Evolutionary conservation across 768 basidiomycete species (phyloP), one percentile per base, ranked within the genome.

Genomic region (Hypholoma sublateritium): DNA sequence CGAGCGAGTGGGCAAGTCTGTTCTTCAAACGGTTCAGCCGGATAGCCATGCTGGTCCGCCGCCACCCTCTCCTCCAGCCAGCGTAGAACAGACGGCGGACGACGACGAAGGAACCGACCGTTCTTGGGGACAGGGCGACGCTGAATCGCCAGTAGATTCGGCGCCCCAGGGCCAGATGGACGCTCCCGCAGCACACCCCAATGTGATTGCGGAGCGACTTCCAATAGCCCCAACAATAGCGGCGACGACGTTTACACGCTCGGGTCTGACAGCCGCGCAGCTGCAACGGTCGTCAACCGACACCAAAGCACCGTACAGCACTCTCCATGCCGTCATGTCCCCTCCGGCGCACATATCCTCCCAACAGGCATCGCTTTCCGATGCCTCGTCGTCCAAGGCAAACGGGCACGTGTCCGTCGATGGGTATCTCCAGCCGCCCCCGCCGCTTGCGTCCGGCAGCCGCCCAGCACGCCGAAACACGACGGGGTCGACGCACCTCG

Each of bases 381-480:
- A 61, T 39, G 54, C 65, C 11, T 61, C 65, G 13, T 59, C 64
- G 37, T 61, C 63, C 4, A 57, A 59, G 50, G 67, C 64, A 21
- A 58, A 66, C n/a, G 57, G 59, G 3, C 58, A 71, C 52, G 25
- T 61, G 36, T 74, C 70, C 55, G 50, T 72, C 63, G 61, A 84
- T 74, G 65, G 79, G 3, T 78, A 80, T 65, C 80, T 85, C 3
- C 85, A 84, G 41, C 84, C 85, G 3, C 80, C 83, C 0, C 46
- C 46, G 21, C 60, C 71, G 5, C 53, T 66, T 5, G 52, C 67
- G n/a, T 64, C 71, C 4, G 62, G 54, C 34, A 47, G 57, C 21
- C 80, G 75, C 14, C 81, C 84, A 19, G 67, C 78, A 5, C 80
- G 90, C 13, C 77, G 91, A 22, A 89, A 91, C 64, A 91, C 90